Base-by-base conservation (phyloP, 1,284 basidiomycete species). In the Inonotus obliquus region DNA sequence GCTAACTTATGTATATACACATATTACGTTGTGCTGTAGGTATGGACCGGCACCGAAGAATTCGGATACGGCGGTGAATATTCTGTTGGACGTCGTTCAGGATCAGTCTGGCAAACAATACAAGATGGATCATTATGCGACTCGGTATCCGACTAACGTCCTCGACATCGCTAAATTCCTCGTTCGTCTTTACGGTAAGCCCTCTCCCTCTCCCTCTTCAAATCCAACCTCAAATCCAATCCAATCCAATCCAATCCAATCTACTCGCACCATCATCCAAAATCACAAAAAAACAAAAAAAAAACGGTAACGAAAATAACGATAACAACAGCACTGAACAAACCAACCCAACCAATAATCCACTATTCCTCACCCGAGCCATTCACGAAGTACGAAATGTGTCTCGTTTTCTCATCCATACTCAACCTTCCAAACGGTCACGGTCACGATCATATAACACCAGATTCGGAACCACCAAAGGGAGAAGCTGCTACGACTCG, bases 91-190 rank as follows among this genome's bases (percentile, higher is more conserved):
- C 70, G 76, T 92, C 49, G 89, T 94, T 0, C 76, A 81, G 63
- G 89, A 92, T 68, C 88, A 87, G 68, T 87, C 87, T 7, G 87
- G 87, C 4, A 91, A 91, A 73, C 76, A 75, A 54, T 91, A 91
- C 75, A 89, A 83, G 69, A 94, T 94, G 92, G 92, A 94, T 69
- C 89, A 94, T 72, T 93, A 85, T 70, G 91, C 89, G 13, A 89
- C 85, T 19, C 80, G 92, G 21, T 92, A 86, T 73, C 91, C 92
- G 1, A 93, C 91, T 29, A 90, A 90, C 67, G 83, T 89, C 11
- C 69, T 87, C 37, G 89, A 92, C 68, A 86, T 94, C 61, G 88
- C 86, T 1, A 77, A 80, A 35, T 92, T 92, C 73, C 78, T 93
- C 48, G 84, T 85, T 37, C 81, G 85, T 37, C 76, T 92, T 17